These are phyloP conservation scores for Furcasterigmium furcatum DNA, from an alignment of 2,329 filamentous ascomycete genomes.

Conservation along the genomic window DNA sequence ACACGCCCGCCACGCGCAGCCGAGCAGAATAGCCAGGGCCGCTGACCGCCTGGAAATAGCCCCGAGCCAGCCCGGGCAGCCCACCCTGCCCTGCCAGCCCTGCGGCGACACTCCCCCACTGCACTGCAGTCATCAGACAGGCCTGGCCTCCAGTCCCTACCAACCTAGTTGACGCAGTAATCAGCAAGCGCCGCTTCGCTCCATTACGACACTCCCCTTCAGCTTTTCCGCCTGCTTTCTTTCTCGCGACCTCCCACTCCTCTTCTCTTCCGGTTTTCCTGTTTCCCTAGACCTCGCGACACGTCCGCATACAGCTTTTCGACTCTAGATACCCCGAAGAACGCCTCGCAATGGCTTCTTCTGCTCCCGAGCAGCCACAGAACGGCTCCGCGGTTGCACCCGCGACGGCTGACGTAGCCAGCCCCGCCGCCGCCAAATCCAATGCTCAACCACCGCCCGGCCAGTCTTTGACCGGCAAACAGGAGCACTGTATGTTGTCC, in stretches of 20 bases:
- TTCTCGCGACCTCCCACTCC: neutral
- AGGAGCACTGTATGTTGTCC: slow-evolving; percentile 80
- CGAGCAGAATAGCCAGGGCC: too few species aligned
- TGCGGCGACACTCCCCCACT: too few species aligned
- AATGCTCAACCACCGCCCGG: slow-evolving; percentile 28
- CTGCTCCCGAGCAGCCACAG: slow-evolving; percentile 8
- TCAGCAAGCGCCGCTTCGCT: too few species aligned
- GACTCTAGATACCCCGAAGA: neutral
- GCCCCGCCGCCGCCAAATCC: slow-evolving; percentile 20
- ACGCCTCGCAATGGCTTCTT: slow-evolving; percentile 11
- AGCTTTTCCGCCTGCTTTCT: neutral
- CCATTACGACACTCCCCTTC: neutral
- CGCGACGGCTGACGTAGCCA: slow-evolving; percentile 6
- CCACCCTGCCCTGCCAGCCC: too few species aligned
- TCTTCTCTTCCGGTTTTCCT: neutral
- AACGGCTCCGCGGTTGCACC: slow-evolving; percentile 12
- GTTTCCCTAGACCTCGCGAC: neutral
- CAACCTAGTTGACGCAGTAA: too few species aligned
- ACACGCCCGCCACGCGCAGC: neutral
- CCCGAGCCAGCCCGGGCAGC: too few species aligned
- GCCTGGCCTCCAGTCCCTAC: too few species aligned
- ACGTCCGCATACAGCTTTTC: neutral
- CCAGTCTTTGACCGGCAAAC: slow-evolving; percentile 78
- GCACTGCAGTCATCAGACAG: too few species aligned
- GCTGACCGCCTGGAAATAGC: neutral